Evolutionary conservation across 768 basidiomycete genomes (phyloP).

Genomic region (Terana coerulea): DNA sequence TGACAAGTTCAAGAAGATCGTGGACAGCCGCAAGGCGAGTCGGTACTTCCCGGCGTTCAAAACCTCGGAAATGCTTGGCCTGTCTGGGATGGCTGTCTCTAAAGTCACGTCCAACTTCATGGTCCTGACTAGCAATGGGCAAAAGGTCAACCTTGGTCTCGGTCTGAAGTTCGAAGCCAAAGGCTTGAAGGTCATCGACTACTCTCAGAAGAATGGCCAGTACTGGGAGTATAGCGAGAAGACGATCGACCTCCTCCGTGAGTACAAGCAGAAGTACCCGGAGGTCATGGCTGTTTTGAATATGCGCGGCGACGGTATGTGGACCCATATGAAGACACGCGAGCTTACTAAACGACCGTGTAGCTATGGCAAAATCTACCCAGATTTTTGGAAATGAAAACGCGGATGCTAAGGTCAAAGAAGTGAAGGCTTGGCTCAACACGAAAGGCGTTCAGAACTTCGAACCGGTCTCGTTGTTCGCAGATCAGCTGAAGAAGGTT

Average conservation of each 20-base stretch:
- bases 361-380: slow-evolving; percentile 70
- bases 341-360: neutral
- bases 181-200: slow-evolving; percentile 88
- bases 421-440: slow-evolving; percentile 84
- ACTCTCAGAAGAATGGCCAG: slow-evolving; percentile 78
- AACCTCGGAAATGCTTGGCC: slow-evolving; percentile 66
- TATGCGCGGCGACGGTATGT: slow-evolving; percentile 64
- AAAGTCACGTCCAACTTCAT: slow-evolving; percentile 93
- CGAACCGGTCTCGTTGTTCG: slow-evolving; percentile 88
- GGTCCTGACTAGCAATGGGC: slow-evolving; percentile 70
- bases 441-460: slow-evolving; percentile 83
- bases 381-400: slow-evolving; percentile 56
- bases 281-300: slow-evolving; percentile 78
- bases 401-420: slow-evolving; percentile 67
- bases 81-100: slow-evolving; percentile 78
- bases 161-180: slow-evolving; percentile 97
- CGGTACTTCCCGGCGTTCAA: slow-evolving; percentile 78
- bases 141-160: slow-evolving; percentile 87
- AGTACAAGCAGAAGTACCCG: slow-evolving; percentile 85
- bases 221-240: slow-evolving; percentile 94
- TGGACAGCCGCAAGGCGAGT: slow-evolving; percentile 43
- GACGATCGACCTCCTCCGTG: slow-evolving; percentile 71
- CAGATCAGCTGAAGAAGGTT: slow-evolving; percentile 89
- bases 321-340: neutral
- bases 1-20: slow-evolving; percentile 69